Evolutionary conservation across 352 stramenopile species (phyloP).

Genomic region (Phytophthora parvispora): DNA sequence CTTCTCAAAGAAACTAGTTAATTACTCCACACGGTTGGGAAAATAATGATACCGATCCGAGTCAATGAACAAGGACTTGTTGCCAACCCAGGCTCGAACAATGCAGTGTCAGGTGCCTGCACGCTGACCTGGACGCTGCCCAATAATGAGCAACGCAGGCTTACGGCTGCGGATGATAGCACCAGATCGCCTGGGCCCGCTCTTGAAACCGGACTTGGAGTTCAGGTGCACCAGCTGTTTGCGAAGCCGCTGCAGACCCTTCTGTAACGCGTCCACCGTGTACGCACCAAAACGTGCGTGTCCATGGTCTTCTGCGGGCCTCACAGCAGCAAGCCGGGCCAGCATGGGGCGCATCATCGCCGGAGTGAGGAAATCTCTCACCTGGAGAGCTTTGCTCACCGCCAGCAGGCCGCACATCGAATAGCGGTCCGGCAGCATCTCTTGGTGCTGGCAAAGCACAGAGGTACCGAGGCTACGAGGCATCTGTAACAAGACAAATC

Average conservation of each 20-base stretch:
- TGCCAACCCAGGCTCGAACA: too few relatives aligned
- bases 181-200: background rate
- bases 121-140: background rate
- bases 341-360: background rate
- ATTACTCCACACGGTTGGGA: too few relatives aligned
- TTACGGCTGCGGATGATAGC: background rate
- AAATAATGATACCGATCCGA: too few relatives aligned
- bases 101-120: conserved; percentile 1
- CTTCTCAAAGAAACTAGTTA: too few relatives aligned
- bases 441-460: conserved; percentile 15
- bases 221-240: conserved; percentile 19
- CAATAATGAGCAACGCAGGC: background rate
- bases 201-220: conserved; percentile 3
- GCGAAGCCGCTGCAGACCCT: background rate
- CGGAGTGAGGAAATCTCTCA: conserved; percentile 16
- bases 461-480: background rate
- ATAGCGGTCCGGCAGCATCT: background rate
- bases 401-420: conserved; percentile 16
- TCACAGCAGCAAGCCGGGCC: background rate
- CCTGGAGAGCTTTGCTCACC: conserved; percentile 9
- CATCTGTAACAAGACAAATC: background rate
- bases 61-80: too few relatives aligned
- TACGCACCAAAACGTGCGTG: background rate
- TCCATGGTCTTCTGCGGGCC: conserved; percentile 1
- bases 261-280: conserved; percentile 14